Conservation (phyloP, 257 asterid species). For the Solanum megistacrolobum region DNA sequence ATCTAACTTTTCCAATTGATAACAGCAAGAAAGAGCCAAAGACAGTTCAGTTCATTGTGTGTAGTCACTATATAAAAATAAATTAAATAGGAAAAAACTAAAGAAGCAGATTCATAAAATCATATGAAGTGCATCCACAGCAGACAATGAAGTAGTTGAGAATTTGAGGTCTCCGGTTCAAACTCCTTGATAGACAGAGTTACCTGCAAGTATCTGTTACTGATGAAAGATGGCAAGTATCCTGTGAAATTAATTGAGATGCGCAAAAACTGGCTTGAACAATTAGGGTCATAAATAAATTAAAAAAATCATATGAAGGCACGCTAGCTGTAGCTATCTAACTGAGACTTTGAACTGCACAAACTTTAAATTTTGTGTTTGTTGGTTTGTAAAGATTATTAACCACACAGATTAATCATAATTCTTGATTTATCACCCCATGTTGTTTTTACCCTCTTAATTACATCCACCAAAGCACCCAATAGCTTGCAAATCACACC, state of each 20-base stretch:
- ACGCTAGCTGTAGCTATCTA: neutral
- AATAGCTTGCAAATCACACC: neutral
- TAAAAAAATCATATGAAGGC: neutral
- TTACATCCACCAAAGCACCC: no score
- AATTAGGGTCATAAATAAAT: no score
- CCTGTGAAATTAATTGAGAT: accelerated
- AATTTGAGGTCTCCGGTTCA: no score
- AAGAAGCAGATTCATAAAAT: neutral
- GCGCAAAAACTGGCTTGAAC: neutral
- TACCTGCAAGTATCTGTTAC: accelerated
- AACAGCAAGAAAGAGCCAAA: neutral
- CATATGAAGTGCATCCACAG: neutral
- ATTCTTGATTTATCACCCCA: neutral
- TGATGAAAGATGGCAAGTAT: no score
- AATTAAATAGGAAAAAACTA: neutral
- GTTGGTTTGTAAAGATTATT: neutral
- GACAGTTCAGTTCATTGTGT: neutral
- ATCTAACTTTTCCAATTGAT: neutral
- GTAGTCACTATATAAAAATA: neutral
- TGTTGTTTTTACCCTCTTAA: neutral
- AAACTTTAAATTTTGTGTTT: neutral
- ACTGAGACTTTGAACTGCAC: neutral
- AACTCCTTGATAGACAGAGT: no score
- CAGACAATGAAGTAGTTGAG: neutral
- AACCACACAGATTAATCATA: neutral